Percentiles rank a stretch among this genome's conserved stretches.
phyloP scores from a whole-genome alignment of 2,329 filamentous ascomycete species.

The Penicillium decumbens region DNA sequence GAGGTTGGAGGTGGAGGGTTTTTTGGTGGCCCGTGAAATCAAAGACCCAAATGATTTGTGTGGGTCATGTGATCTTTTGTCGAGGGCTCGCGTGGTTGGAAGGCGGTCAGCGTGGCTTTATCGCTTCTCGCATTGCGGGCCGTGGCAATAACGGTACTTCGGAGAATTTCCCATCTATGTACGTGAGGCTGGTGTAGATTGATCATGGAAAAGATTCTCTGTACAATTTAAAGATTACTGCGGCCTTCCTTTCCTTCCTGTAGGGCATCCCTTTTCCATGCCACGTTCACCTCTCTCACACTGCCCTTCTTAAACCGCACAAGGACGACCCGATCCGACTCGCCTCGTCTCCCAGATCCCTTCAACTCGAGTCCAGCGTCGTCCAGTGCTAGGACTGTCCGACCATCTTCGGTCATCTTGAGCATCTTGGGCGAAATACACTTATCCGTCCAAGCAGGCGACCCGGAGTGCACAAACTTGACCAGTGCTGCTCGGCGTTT shows the following conservation, averaged over 20 bases:
- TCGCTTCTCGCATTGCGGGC: neutral
- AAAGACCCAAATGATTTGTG: constrained; percentile 34
- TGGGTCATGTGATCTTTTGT: constrained; percentile 43
- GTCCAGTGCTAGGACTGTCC: constrained; percentile 51
- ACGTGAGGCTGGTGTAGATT: neutral
- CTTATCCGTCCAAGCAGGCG: constrained; percentile 46
- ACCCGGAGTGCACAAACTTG: constrained; percentile 46
- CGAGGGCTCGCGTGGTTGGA: constrained; percentile 32
- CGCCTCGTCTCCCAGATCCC: constrained; percentile 46
- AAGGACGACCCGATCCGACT: constrained; percentile 53
- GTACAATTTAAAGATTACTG: constrained; percentile 30
- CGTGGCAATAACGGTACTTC: constrained; percentile 19
- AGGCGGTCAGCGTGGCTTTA: constrained; percentile 14
- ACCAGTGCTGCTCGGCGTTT: constrained; percentile 45
- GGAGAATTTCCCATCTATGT: neutral
- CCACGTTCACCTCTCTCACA: constrained; percentile 53
- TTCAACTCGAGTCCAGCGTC: constrained; percentile 54
- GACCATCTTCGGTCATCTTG: constrained; percentile 43
- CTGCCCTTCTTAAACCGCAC: constrained; percentile 55
- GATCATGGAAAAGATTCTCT: neutral
- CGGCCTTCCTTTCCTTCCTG: constrained; percentile 27
- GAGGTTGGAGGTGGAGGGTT: constrained; percentile 32
- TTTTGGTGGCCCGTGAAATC: constrained; percentile 29
- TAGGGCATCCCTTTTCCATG: constrained; percentile 47
- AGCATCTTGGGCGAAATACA: constrained; percentile 44